phyloP scores from a whole-genome alignment of 495 filamentous ascomycete genomes.

The Xylaria nigripes region DNA sequence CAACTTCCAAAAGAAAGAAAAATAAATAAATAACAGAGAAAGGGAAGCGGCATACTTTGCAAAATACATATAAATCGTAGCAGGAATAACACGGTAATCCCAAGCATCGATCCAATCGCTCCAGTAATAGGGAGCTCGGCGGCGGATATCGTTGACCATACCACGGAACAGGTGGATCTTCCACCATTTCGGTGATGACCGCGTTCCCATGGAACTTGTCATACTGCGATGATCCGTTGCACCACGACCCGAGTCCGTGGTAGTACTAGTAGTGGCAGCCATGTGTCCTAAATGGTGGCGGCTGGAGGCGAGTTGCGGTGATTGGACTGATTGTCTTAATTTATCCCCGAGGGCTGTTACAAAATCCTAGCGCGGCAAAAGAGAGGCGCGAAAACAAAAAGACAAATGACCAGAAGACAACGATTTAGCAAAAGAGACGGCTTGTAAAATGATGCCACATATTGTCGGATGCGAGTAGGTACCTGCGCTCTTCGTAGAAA shows the following conservation, averaged over 20 bases:
- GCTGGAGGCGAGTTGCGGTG: background rate
- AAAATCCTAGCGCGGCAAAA: background rate
- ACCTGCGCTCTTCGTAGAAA: background rate
- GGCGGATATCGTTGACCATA: slow-evolving; percentile 66
- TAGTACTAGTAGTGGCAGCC: background rate
- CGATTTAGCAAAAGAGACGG: background rate
- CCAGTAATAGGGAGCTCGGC: slow-evolving; percentile 64
- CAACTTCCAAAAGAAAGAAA: too few species aligned
- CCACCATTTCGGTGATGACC: slow-evolving; percentile 43
- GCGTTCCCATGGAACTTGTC: background rate
- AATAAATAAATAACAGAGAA: background rate
- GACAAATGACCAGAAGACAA: background rate
- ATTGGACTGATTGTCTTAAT: background rate
- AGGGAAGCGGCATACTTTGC: slow-evolving; percentile 54
- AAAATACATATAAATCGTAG: slow-evolving; percentile 85
- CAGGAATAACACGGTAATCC: slow-evolving; percentile 76
- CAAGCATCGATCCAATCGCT: slow-evolving; percentile 78
- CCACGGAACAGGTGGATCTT: slow-evolving; percentile 52
- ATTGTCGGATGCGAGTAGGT: too few species aligned
- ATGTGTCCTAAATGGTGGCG: background rate
- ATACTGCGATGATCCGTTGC: slow-evolving; percentile 1
- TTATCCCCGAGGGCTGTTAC: background rate
- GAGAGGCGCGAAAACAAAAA: background rate
- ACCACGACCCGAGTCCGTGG: background rate
- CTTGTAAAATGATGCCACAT: background rate